phyloP scores from a whole-genome alignment of 495 filamentous ascomycete genomes.

The Talaromyces thailandensis region DNA sequence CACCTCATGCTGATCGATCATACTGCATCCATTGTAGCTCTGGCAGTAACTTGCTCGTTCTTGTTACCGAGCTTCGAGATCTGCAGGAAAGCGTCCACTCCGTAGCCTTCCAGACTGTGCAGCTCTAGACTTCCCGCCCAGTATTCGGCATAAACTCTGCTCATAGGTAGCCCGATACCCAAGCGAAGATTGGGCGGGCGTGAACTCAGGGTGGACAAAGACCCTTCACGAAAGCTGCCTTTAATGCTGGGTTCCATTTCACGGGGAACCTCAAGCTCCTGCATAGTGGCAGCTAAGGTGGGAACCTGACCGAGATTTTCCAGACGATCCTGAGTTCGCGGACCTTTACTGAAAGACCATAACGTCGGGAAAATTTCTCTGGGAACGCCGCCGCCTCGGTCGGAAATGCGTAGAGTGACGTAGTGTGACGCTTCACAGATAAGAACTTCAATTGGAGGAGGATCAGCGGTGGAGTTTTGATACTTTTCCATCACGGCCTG shows the following conservation, averaged over 20 bases:
- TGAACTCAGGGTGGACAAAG: slow-evolving; percentile 66
- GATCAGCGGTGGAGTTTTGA: slow-evolving; percentile 26
- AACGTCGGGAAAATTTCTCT: slow-evolving; percentile 77
- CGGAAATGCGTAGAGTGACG: slow-evolving; percentile 92
- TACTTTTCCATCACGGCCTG: slow-evolving; percentile 79
- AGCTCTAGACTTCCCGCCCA: slow-evolving; percentile 92
- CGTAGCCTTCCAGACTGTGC: slow-evolving; percentile 92
- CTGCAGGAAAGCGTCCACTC: slow-evolving; percentile 95
- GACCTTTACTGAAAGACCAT: slow-evolving; percentile 94
- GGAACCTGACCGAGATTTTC: slow-evolving; percentile 81
- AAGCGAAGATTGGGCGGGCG: slow-evolving; percentile 80
- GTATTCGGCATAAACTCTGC: slow-evolving; percentile 93
- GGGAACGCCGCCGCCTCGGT: slow-evolving; percentile 88
- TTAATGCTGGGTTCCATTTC: slow-evolving; percentile 21
- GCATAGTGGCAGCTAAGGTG: slow-evolving; percentile 87
- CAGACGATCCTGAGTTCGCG: slow-evolving; percentile 60
- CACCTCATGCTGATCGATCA: slow-evolving; percentile 26
- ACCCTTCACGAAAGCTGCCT: slow-evolving; percentile 44
- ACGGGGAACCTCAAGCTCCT: slow-evolving; percentile 54
- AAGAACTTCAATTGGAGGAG: slow-evolving; percentile 83
- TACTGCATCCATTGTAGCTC: slow-evolving; percentile 83
- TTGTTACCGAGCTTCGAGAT: slow-evolving; percentile 97
- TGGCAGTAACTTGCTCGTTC: slow-evolving; percentile 87
- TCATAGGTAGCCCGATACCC: slow-evolving; percentile 91
- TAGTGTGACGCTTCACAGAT: slow-evolving; percentile 93